Base-by-base conservation (phyloP, 805 yeast genomes). In the Yarrowia osloensis region DNA sequence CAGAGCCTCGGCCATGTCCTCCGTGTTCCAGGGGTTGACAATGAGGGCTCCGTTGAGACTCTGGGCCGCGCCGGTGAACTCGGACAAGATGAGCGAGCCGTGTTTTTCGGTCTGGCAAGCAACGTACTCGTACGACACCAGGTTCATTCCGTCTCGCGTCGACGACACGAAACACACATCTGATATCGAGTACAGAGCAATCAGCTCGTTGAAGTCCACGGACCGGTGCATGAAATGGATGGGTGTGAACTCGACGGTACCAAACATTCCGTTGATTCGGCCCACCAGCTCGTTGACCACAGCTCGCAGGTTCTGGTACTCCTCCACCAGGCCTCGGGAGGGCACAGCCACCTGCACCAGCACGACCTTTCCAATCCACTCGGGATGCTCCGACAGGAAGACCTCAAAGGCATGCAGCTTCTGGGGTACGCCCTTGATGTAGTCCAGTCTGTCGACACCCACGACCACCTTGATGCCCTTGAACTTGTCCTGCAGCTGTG, bases 11-110 rank as follows among this genome's bases (percentile, higher is more conserved):
- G 96, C 87, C 75, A 94, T 78, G 72, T 95, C 99, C 71, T 63
- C 99, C 24, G 93, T 94, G 76, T 94, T 95, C 99, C 99, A 95
- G 3, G 99, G 99, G 74, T 95, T 95, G 22, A 95, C 97, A 68
- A 95, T 86, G 15, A 94, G 76, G 1, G 97, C 92, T 26, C 99
- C 99, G 74, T 95, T 94, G 70, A 95, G 81, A 1, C 96, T 89
- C 79, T 95, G 99, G 0, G 99, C 98, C n/a, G 99, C 99, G 59
- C 99, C 99, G 0, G 99, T 95, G 79, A 95, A 95, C 79, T 95
- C 99, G 47, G 96, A 88, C 70, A 95, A 77, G 59, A 95, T 90
- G 71, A 95, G 81, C 3, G 92, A 86, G 9, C 99, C 99, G 70
- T 91, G 87, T 69, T 86, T 86, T 55, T 88, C 87, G 70, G 87